Conservation (phyloP, 768 basidiomycete species). For the Collybia mongolica region DNA sequence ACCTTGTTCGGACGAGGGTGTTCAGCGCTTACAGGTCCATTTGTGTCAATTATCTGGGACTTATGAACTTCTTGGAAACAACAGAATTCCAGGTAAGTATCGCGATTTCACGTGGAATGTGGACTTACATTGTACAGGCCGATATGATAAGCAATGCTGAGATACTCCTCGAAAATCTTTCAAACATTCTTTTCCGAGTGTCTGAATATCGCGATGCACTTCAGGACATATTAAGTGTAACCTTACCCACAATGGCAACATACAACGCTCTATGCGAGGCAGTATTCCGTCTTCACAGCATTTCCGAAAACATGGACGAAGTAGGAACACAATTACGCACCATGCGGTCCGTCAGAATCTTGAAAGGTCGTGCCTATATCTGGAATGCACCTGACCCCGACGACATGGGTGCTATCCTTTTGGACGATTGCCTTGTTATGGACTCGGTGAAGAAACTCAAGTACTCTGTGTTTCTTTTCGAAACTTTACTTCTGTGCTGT, state of each 20-base stretch:
- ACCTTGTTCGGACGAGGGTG: slow-evolving; percentile 23
- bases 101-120: not conserved
- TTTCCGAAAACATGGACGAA: slow-evolving; percentile 34
- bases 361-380: slow-evolving; percentile 25
- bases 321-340: slow-evolving; percentile 35
- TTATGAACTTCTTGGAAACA: slow-evolving; percentile 24
- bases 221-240: slow-evolving; percentile 27
- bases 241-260: slow-evolving; percentile 21
- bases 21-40: slow-evolving; percentile 34
- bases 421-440: slow-evolving; percentile 31
- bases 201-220: slow-evolving; percentile 27
- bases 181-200: slow-evolving; percentile 29
- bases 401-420: slow-evolving; percentile 27
- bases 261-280: slow-evolving; percentile 35
- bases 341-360: slow-evolving; percentile 22
- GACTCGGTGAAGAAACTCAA: slow-evolving; percentile 17
- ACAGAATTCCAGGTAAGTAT: slow-evolving; percentile 18
- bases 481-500: slow-evolving; percentile 33
- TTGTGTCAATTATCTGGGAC: slow-evolving; percentile 29
- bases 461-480: slow-evolving; percentile 34
- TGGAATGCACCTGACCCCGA: slow-evolving; percentile 25
- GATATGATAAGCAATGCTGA: slow-evolving; percentile 20
- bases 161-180: slow-evolving; percentile 26
- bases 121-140: slow-evolving; percentile 5
- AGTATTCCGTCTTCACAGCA: slow-evolving; percentile 25